Conservation (phyloP, 768 basidiomycete genomes). For the Lyophyllum shimeji region DNA sequence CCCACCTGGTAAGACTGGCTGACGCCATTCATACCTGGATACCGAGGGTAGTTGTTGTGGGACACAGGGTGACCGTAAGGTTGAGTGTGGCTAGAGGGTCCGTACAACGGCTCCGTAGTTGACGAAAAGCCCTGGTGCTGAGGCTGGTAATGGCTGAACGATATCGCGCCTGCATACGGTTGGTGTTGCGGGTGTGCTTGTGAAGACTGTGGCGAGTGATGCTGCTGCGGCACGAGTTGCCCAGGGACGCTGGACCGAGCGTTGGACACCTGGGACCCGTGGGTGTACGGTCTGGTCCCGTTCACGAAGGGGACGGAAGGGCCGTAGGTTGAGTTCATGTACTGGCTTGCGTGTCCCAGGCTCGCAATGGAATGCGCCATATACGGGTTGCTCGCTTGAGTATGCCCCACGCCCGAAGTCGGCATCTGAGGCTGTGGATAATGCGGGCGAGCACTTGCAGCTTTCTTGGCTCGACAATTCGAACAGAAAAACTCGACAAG, state of each 20-base stretch:
- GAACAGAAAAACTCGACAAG: slow-evolving; percentile 79
- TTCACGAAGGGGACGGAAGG: slow-evolving; percentile 6
- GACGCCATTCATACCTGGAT: slow-evolving; percentile 12
- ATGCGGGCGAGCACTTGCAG: slow-evolving; percentile 2
- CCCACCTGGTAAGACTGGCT: slow-evolving; percentile 17
- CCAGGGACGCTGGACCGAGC: slow-evolving; percentile 1
- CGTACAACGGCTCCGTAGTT: slow-evolving; percentile 19
- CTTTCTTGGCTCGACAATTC: slow-evolving; percentile 42
- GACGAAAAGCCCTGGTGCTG: slow-evolving; percentile 37
- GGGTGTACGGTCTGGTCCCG: slow-evolving; percentile 12
- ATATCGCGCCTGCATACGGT: slow-evolving; percentile 24
- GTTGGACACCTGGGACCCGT: slow-evolving; percentile 10
- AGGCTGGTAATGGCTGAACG: slow-evolving; percentile 51
- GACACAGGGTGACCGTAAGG: slow-evolving; percentile 20
- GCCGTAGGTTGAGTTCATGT: slow-evolving; percentile 8
- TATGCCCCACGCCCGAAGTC: slow-evolving; percentile 13
- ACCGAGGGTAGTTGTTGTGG: slow-evolving; percentile 15
- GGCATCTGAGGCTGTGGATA: slow-evolving; percentile 14
- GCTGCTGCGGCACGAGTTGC: not conserved
- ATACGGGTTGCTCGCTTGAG: slow-evolving; percentile 9
- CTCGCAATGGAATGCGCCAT: slow-evolving; percentile 4
- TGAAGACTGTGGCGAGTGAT: slow-evolving; percentile 1
- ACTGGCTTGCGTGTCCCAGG: slow-evolving; percentile 3
- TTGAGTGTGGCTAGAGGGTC: slow-evolving; percentile 18
- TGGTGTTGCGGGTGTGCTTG: slow-evolving; percentile 20